Percentiles rank a stretch among this genome's conserved stretches.
Conservation (phyloP, 768 basidiomycete species). For the Solioccasus polychromus region DNA sequence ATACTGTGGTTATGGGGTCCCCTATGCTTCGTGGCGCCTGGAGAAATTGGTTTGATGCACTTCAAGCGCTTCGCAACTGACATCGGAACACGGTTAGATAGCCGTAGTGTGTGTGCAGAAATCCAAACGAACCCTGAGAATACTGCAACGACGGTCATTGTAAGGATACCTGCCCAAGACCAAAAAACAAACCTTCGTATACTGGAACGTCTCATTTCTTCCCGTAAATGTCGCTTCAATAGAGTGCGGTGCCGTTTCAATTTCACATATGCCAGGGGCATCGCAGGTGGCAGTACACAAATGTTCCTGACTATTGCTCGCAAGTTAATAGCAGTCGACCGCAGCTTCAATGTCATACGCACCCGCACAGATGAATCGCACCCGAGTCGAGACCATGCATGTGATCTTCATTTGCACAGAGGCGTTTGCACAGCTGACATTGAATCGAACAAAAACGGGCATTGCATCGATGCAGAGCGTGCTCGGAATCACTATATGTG, state of each 20-base stretch:
- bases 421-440: constrained; percentile 56
- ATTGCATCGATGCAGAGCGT: constrained; percentile 49
- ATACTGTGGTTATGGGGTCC: constrained; percentile 50
- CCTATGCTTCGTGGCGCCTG: constrained; percentile 40
- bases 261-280: too few species aligned
- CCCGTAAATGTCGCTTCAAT: too few species aligned
- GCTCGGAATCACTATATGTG: constrained; percentile 40
- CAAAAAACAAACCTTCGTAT: too few species aligned
- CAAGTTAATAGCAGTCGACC: neutral
- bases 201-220: too few species aligned
- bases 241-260: too few species aligned
- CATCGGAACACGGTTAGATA: neutral
- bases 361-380: constrained; percentile 59
- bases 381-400: constrained; percentile 45
- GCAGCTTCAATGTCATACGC: neutral
- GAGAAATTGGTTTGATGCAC: constrained; percentile 46
- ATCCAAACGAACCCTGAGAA: constrained; percentile 42
- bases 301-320: too few species aligned
- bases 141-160: constrained; percentile 46
- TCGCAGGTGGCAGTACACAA: too few species aligned
- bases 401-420: constrained; percentile 48
- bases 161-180: too few species aligned
- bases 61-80: constrained; percentile 49
- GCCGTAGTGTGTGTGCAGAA: neutral
- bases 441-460: constrained; percentile 49